Percentiles rank a stretch among this genome's conserved stretches.
These are phyloP conservation scores for Aegle marmelos DNA, from an alignment of 345 rosid genomes.

Conservation along the genomic window DNA sequence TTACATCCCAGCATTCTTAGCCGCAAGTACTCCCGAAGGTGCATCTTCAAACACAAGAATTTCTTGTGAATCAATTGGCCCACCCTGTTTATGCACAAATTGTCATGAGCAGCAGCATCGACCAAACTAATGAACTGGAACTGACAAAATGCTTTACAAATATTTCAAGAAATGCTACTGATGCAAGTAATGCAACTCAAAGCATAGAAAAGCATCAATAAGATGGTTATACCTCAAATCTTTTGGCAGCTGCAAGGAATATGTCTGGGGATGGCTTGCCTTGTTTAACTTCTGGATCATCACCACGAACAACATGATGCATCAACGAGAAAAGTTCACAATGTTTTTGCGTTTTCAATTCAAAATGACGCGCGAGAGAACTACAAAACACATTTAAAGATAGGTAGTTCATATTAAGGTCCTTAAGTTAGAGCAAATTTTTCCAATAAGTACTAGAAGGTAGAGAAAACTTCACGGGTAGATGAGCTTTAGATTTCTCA, in stretches of 20 bases:
- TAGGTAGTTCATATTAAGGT: neutral
- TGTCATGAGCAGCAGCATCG: neutral
- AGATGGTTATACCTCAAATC: conserved; percentile 69
- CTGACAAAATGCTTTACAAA: conserved; percentile 1
- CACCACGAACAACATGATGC: conserved; percentile 91
- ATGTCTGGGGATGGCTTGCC: conserved; percentile 92
- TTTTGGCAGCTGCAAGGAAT: conserved; percentile 84
- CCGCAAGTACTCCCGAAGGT: conserved; percentile 87
- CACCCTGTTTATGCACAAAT: conserved; percentile 47
- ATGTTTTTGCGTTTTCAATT: conserved; percentile 75
- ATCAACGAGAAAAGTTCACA: conserved; percentile 78
- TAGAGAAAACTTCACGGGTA: neutral
- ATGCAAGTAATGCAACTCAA: neutral
- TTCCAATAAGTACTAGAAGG: neutral
- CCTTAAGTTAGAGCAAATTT: neutral
- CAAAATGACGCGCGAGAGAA: conserved; percentile 74
- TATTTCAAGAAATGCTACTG: neutral
- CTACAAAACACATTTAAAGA: conserved; percentile 35
- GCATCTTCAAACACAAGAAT: conserved; percentile 93
- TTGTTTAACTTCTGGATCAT: conserved; percentile 91
- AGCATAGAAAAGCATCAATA: neutral
- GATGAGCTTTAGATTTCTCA: neutral
- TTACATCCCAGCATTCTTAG: conserved; percentile 92
- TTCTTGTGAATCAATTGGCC: conserved; percentile 50
- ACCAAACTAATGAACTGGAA: conserved; percentile 16